Evolutionary conservation across 225 moss, liverwort and hornwort genomes (phyloP).

Genomic region (Polytrichum commune): DNA sequence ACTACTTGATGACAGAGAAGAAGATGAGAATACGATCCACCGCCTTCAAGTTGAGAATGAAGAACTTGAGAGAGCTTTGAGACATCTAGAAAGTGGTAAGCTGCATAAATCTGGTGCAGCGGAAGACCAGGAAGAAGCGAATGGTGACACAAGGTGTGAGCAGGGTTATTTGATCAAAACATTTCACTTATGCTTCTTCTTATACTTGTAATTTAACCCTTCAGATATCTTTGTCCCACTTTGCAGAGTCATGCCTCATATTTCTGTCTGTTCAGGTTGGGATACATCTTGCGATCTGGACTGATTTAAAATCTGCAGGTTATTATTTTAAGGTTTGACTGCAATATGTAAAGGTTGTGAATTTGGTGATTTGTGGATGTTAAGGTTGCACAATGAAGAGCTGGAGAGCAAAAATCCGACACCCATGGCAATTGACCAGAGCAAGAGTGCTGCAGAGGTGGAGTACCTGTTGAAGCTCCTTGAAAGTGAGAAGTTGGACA

Average conservation of each 20-base stretch:
- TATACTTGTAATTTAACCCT: too few relatives aligned
- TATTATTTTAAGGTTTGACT: not conserved
- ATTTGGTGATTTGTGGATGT: not conserved
- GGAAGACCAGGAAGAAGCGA: constrained; percentile 24
- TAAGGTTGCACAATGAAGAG: constrained; percentile 38
- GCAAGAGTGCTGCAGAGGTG: constrained; percentile 15
- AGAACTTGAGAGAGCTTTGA: constrained; percentile 33
- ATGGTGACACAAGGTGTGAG: constrained; percentile 27
- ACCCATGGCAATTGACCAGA: constrained; percentile 21
- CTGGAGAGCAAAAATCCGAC: constrained; percentile 32
- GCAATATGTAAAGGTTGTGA: too few relatives aligned
- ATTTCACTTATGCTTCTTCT: too few relatives aligned
- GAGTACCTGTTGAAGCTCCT: constrained; percentile 25
- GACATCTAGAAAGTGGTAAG: constrained; percentile 19
- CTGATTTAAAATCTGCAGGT: not conserved
- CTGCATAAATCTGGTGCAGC: constrained; percentile 14
- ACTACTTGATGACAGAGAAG: constrained; percentile 34
- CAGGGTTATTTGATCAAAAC: constrained; percentile 15
- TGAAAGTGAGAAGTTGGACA: constrained; percentile 20
- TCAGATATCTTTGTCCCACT: not conserved
- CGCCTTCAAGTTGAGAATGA: constrained; percentile 33
- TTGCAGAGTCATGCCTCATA: not conserved
- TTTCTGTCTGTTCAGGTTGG: not conserved
- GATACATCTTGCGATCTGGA: not conserved
- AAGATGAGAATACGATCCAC: constrained; percentile 17